phyloP scores from a whole-genome alignment of 352 stramenopile genomes.

The Globisporangium radiosum region DNA sequence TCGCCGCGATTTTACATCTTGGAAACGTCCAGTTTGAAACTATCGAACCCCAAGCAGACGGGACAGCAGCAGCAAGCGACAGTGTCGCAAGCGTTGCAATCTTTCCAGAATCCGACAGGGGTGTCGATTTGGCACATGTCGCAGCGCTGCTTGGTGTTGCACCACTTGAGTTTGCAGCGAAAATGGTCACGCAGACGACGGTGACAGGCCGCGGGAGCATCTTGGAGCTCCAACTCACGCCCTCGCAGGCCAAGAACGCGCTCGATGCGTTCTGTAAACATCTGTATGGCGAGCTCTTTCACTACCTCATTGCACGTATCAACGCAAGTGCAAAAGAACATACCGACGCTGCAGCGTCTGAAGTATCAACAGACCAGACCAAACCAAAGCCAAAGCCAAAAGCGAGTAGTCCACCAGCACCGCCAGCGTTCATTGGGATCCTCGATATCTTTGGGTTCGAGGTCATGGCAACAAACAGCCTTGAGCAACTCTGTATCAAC shows the following conservation, averaged over 20 bases:
- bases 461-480: slow-evolving; percentile 81
- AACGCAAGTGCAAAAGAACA: slow-evolving; percentile 67
- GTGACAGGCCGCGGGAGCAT: slow-evolving; percentile 69
- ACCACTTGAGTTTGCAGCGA: slow-evolving; percentile 54
- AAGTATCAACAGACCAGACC: background rate
- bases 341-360: slow-evolving; percentile 16
- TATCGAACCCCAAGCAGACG: slow-evolving; percentile 16
- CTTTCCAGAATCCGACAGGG: slow-evolving; percentile 45
- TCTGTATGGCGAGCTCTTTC: slow-evolving; percentile 74
- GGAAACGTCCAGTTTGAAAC: slow-evolving; percentile 61
- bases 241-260: slow-evolving; percentile 70
- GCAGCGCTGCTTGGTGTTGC: slow-evolving; percentile 51
- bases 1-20: slow-evolving; percentile 65
- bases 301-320: slow-evolving; percentile 70
- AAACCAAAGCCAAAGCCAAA: slow-evolving; percentile 2
- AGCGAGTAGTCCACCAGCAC: slow-evolving; percentile 1
- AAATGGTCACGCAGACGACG: slow-evolving; percentile 81
- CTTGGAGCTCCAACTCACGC: slow-evolving; percentile 63
- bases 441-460: slow-evolving; percentile 91
- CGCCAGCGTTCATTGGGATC: slow-evolving; percentile 72
- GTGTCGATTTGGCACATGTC: slow-evolving; percentile 54
- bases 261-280: slow-evolving; percentile 86
- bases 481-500: slow-evolving; percentile 90
- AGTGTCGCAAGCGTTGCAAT: slow-evolving; percentile 13
- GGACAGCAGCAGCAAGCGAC: slow-evolving; percentile 15